Evolutionary conservation across 2,329 filamentous ascomycete genomes (phyloP).

Genomic region (Hirsutella rhossiliensis): DNA sequence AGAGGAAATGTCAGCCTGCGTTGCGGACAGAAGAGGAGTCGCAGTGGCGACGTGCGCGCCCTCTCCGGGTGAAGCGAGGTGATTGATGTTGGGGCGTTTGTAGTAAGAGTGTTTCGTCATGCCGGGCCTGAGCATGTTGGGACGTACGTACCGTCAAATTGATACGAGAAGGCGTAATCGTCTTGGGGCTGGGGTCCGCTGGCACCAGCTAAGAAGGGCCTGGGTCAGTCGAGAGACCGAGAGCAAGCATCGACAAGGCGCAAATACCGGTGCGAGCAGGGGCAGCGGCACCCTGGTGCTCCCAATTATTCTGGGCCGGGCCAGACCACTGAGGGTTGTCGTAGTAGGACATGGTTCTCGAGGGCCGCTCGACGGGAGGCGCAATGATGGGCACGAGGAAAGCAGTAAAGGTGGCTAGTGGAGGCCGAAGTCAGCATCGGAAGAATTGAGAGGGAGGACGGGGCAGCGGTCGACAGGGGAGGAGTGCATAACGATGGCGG

Average conservation of each 20-base stretch:
- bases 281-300: slow-evolving; percentile 28
- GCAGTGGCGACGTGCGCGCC: not conserved
- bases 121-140: not conserved
- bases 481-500: not conserved
- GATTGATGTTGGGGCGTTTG: not conserved
- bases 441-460: not conserved
- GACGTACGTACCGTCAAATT: slow-evolving; percentile 72
- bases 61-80: not conserved
- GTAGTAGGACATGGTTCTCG: slow-evolving; percentile 29
- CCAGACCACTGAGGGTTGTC: slow-evolving; percentile 29
- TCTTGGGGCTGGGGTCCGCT: slow-evolving; percentile 65
- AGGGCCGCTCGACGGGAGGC: not conserved
- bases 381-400: not conserved
- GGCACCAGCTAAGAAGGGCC: slow-evolving; percentile 40
- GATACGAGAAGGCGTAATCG: slow-evolving; percentile 72
- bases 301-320: slow-evolving; percentile 28
- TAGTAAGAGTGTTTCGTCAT: not conserved
- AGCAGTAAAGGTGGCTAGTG: not conserved
- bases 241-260: not conserved
- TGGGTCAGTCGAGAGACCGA: slow-evolving; percentile 3
- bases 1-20: not conserved
- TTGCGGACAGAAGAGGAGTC: too few relatives aligned
- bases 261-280: slow-evolving; percentile 26
- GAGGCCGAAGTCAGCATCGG: not conserved
- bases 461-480: not conserved